Evolutionary conservation across 2,329 filamentous ascomycete species (phyloP).

Genomic region (Colletotrichum euphorbiae): DNA sequence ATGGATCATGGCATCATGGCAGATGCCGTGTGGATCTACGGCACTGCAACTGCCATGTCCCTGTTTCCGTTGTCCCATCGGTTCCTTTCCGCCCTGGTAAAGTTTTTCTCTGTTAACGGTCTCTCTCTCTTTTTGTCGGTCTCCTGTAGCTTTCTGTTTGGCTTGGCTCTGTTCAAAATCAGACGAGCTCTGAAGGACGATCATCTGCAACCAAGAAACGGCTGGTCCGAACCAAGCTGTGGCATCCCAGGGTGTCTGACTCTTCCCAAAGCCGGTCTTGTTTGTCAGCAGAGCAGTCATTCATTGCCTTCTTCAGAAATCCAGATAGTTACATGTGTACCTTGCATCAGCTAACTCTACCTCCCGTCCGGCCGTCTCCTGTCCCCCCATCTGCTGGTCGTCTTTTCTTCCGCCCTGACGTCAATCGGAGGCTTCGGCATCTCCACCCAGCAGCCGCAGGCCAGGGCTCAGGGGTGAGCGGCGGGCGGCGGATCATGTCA

Average conservation of each 20-base stretch:
- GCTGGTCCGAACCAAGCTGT: neutral
- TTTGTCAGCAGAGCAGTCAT: slow-evolving; percentile 1
- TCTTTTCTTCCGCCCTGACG: slow-evolving; percentile 21
- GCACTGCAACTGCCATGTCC: slow-evolving; percentile 11
- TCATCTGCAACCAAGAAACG: too few species aligned
- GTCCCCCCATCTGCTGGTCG: slow-evolving; percentile 20
- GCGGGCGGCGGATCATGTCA: slow-evolving; percentile 14
- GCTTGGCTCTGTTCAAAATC: slow-evolving; percentile 3
- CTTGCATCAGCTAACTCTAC: neutral
- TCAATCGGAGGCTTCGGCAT: slow-evolving; percentile 39
- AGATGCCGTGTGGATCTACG: slow-evolving; percentile 36
- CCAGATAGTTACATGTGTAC: neutral
- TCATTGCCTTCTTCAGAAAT: too few species aligned
- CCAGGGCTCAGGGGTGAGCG: neutral
- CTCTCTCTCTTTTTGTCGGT: too few species aligned
- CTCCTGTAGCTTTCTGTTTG: neutral
- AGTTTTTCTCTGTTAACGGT: neutral
- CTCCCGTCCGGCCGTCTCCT: slow-evolving; percentile 16
- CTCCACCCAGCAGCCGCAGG: slow-evolving; percentile 18
- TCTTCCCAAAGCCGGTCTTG: slow-evolving; percentile 12
- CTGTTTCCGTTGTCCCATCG: neutral
- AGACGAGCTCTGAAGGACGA: too few species aligned
- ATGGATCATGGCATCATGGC: too few species aligned
- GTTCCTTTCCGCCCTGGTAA: slow-evolving; percentile 13
- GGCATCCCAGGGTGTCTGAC: slow-evolving; percentile 10